phyloP scores from a whole-genome alignment of 441 rosid genomes.

The Dalechampia spathulata region DNA sequence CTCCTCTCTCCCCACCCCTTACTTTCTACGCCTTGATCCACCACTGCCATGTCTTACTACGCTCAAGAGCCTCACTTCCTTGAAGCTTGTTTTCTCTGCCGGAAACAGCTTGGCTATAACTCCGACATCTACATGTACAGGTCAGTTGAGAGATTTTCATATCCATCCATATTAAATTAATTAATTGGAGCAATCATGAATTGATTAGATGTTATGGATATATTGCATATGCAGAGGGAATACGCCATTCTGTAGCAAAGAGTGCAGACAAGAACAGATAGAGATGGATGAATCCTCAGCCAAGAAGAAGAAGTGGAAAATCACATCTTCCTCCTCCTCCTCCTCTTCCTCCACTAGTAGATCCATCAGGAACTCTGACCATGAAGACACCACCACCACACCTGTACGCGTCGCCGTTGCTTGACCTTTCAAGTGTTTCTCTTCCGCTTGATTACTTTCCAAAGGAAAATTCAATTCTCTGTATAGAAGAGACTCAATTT shows the following conservation, averaged over 20 bases:
- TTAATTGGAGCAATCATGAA: no score
- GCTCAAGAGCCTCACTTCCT: constrained; percentile 56
- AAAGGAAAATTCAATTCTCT: no score
- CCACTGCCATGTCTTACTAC: constrained; percentile 29
- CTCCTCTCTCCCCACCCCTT: neutral
- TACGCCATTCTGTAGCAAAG: constrained; percentile 86
- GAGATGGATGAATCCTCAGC: constrained; percentile 54
- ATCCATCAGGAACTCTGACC: constrained; percentile 34
- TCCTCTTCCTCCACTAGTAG: constrained; percentile 29
- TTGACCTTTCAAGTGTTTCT: no score
- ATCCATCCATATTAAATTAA: no score
- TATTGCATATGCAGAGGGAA: constrained; percentile 49
- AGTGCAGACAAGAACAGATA: constrained; percentile 84
- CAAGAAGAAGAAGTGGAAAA: constrained; percentile 44
- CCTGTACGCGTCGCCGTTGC: constrained; percentile 46
- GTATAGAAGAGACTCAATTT: no score
- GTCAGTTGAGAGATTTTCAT: no score
- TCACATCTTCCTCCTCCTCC: constrained; percentile 17
- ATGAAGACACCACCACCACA: constrained; percentile 28
- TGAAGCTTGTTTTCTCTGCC: constrained; percentile 63
- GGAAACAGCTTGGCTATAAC: constrained; percentile 51
- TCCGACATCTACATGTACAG: constrained; percentile 91
- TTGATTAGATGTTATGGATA: neutral
- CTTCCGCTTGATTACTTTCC: no score
- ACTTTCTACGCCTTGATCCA: neutral